Percentiles rank a stretch among this genome's conserved stretches.
phyloP scores from a whole-genome alignment of 2,329 filamentous ascomycete genomes.

The Sphaceloma murrayae region DNA sequence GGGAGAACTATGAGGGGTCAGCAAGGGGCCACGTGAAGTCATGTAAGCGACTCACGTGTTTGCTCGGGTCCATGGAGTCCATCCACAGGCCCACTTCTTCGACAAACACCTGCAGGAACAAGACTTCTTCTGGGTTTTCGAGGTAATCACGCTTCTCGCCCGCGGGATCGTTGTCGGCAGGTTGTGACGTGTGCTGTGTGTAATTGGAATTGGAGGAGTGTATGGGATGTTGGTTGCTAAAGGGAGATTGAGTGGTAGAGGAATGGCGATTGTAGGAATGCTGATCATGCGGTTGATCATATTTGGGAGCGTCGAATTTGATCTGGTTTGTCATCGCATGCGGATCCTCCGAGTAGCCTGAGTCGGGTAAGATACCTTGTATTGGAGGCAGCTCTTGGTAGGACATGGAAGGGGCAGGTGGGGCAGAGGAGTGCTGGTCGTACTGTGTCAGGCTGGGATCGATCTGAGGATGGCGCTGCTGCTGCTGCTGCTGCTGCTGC shows the following conservation, averaged over 20 bases:
- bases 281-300: slow-evolving; percentile 26
- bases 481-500: slow-evolving; percentile 6
- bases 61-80: slow-evolving; percentile 77
- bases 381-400: slow-evolving; percentile 45
- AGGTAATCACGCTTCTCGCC: slow-evolving; percentile 52
- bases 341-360: slow-evolving; percentile 29
- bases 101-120: slow-evolving; percentile 88
- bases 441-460: slow-evolving; percentile 19
- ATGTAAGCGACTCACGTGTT: slow-evolving; percentile 61
- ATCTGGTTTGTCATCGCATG: slow-evolving; percentile 16
- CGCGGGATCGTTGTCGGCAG: slow-evolving; percentile 29
- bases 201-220: slow-evolving; percentile 28
- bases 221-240: slow-evolving; percentile 31
- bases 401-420: slow-evolving; percentile 28
- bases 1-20: slow-evolving; percentile 54
- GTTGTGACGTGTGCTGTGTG: slow-evolving; percentile 25
- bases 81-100: slow-evolving; percentile 89
- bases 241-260: slow-evolving; percentile 25
- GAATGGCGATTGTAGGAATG: slow-evolving; percentile 22
- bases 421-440: slow-evolving; percentile 27
- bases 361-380: slow-evolving; percentile 39
- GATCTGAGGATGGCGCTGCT: slow-evolving; percentile 12
- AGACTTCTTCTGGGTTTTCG: slow-evolving; percentile 63
- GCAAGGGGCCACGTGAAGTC: no score
- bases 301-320: slow-evolving; percentile 25